phyloP scores from a whole-genome alignment of 2,329 filamentous ascomycete genomes.

The Alternaria sp. region DNA sequence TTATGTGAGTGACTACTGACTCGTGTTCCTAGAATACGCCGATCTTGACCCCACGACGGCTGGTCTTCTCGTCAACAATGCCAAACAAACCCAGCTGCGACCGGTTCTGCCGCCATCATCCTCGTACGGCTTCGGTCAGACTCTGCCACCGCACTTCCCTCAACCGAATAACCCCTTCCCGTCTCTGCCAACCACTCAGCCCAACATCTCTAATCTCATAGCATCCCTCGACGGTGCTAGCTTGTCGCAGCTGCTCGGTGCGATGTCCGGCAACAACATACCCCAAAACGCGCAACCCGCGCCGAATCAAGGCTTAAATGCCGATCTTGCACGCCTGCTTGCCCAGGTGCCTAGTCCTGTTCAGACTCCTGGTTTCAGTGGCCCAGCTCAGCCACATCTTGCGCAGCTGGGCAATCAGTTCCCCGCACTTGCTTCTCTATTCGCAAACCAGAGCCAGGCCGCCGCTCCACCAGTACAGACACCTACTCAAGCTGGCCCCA shows the following conservation, averaged over 20 bases:
- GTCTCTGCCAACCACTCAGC: constrained; percentile 37
- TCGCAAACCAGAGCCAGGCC: constrained; percentile 34
- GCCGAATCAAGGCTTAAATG: constrained; percentile 39
- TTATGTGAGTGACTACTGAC: constrained; percentile 27
- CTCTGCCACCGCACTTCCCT: constrained; percentile 42
- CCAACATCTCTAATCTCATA: constrained; percentile 70
- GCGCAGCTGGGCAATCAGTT: constrained; percentile 43
- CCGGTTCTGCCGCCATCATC: constrained; percentile 44
- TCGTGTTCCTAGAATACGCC: constrained; percentile 70
- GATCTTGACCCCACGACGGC: constrained; percentile 80
- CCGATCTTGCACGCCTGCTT: constrained; percentile 52
- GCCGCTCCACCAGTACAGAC: constrained; percentile 43
- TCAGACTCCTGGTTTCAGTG: constrained; percentile 33
- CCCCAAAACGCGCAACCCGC: constrained; percentile 53
- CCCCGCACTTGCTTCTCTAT: constrained; percentile 40
- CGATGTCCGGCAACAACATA: constrained; percentile 56
- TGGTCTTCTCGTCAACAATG: constrained; percentile 79
- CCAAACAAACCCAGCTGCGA: constrained; percentile 62
- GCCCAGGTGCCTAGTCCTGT: constrained; percentile 42
- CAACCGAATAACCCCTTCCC: constrained; percentile 49
- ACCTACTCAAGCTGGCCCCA: constrained; percentile 33
- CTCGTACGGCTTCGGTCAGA: constrained; percentile 39
- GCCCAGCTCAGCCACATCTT: constrained; percentile 28
- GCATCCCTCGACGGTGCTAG: constrained; percentile 72
- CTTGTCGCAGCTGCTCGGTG: constrained; percentile 74